Evolutionary conservation across 106 monocot species (phyloP).

Genomic region (Dioscorea dumetorum): DNA sequence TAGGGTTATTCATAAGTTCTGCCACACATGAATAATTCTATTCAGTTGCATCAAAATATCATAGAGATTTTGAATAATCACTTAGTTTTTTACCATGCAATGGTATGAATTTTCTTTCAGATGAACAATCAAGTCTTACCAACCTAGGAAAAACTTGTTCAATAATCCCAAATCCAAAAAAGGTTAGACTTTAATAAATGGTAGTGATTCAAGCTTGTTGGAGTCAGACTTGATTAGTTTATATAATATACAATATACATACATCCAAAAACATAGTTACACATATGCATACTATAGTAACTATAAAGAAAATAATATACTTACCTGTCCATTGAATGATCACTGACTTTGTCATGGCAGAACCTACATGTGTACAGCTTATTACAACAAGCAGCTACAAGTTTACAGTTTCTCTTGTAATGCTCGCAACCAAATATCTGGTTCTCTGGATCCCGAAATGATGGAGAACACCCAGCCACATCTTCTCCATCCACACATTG

Average conservation of each 20-base stretch:
- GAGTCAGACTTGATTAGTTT: background rate
- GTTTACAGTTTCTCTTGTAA: conserved; percentile 95
- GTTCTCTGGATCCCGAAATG: conserved; percentile 76
- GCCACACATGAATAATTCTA: too few species aligned
- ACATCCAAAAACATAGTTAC: background rate
- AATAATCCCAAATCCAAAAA: too few species aligned
- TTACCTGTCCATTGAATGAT: conserved; percentile 98
- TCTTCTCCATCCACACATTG: conserved; percentile 22
- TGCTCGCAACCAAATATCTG: conserved; percentile 90
- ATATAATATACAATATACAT: background rate
- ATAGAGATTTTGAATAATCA: too few species aligned
- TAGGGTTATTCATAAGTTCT: too few species aligned
- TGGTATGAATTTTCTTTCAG: too few species aligned
- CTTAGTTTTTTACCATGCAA: too few species aligned
- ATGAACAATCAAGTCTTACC: too few species aligned
- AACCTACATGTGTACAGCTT: conserved; percentile 93
- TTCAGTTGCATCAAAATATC: too few species aligned
- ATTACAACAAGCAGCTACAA: conserved; percentile 91
- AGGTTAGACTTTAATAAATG: too few species aligned
- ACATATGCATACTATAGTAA: background rate
- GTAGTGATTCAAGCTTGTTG: too few species aligned
- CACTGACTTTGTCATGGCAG: conserved; percentile 98
- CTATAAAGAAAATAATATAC: conserved; percentile 9
- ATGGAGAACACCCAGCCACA: conserved; percentile 64
- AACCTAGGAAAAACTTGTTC: too few species aligned